Percentiles rank a stretch among this genome's conserved stretches.
Conservation (phyloP, 2,329 filamentous ascomycete species). For the Penicillium sp. region DNA sequence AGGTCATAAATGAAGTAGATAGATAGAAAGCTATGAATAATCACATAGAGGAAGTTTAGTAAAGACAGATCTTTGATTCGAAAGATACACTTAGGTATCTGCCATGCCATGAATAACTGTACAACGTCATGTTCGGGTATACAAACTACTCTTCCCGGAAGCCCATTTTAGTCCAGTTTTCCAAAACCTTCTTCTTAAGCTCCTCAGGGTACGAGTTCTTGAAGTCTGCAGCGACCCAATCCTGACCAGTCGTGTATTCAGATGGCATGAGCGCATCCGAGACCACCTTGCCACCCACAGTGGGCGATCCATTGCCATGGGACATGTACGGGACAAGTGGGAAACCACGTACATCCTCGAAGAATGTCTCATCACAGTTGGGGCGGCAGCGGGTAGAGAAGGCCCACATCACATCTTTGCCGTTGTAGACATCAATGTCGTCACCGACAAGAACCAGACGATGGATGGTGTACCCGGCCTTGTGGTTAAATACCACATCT, state of each 20-base stretch:
- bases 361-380: constrained; percentile 46
- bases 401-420: constrained; percentile 52
- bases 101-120: too few relatives aligned
- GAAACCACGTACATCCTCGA: constrained; percentile 48
- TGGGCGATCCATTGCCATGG: constrained; percentile 38
- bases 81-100: too few relatives aligned
- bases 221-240: constrained; percentile 37
- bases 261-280: constrained; percentile 45
- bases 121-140: not conserved
- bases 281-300: constrained; percentile 48
- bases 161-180: constrained; percentile 37
- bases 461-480: constrained; percentile 47
- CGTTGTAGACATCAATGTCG: constrained; percentile 51
- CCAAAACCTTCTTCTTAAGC: constrained; percentile 40
- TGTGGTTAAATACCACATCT: constrained; percentile 44
- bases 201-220: constrained; percentile 40
- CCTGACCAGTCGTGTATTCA: constrained; percentile 43
- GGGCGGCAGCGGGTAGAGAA: constrained; percentile 52
- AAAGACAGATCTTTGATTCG: too few relatives aligned
- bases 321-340: constrained; percentile 51
- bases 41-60: too few relatives aligned
- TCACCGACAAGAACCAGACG: constrained; percentile 50
- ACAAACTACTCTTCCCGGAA: constrained; percentile 19
- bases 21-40: too few relatives aligned
- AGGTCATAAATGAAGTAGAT: too few relatives aligned